Base-by-base conservation (phyloP, 2,329 filamentous ascomycete genomes). In the Colletotrichum sp. region DNA sequence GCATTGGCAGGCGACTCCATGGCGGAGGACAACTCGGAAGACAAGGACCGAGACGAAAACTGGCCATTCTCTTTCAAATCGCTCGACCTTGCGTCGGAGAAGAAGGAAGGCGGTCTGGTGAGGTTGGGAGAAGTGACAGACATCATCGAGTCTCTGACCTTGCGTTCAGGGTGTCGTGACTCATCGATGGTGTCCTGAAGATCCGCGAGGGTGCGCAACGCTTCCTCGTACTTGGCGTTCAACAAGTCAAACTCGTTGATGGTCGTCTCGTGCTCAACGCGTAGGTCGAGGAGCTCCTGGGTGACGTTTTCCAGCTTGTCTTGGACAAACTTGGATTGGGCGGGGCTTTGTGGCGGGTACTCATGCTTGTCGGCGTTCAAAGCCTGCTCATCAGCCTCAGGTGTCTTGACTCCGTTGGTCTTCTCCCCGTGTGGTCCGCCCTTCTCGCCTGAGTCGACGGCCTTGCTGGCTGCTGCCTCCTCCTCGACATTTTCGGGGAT, bases 231-330 rank as follows among this genome's bases (percentile, higher is more conserved):
- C 84, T 98, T 99, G 79, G 92, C 90, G 72, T 96, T 93, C 30
- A 99, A 92, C 62, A 92, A 86, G 78, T 98, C 95, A 80, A 93
- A 96, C 75, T 99, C 95, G 78, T 90, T 93, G 21, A 98, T 83
- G 0, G 95, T 96, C 10, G 90, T 89, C 83, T 99, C 96, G 80
- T 99, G 97, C 84, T 98, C 96, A 55, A 98, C 93, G 18, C 95
- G 94, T 68, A 99, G 91, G 80, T 97, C 95, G 73, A 98, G 91
- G 3, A 99, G 92, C 85, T 99, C 97, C 83, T 98, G 95, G 0
- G 94, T 97, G 55, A 99, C 94, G 52, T 90, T 93, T 81, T 99
- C 96, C 16, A 99, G 91, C 86, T 99, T 98, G 83, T 99, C 96
- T 8, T 95, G 94, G 69, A 98, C 95, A 80, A 96, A 96, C 78